Percentiles rank a stretch among this genome's conserved stretches.
Evolutionary conservation across 2,329 filamentous ascomycete species (phyloP).

Genomic region (Aureobasidium melanogenum): DNA sequence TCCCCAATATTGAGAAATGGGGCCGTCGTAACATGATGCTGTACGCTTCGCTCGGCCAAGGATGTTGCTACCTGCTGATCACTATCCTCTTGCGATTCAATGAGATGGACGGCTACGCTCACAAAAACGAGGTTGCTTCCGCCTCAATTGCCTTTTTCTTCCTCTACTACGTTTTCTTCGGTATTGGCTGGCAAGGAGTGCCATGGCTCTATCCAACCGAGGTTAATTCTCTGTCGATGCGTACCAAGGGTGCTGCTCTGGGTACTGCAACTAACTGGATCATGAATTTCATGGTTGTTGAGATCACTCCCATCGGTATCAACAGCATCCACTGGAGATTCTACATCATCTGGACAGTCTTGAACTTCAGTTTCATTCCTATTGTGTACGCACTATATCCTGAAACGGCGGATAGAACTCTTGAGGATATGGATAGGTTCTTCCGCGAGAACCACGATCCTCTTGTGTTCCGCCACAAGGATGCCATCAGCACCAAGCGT

Average conservation of each 20-base stretch:
- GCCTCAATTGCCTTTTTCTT: slow-evolving; percentile 45
- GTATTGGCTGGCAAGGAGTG: slow-evolving; percentile 40
- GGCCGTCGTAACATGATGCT: slow-evolving; percentile 53
- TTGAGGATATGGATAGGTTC: slow-evolving; percentile 26
- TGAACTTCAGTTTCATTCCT: slow-evolving; percentile 33
- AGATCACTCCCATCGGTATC: slow-evolving; percentile 38
- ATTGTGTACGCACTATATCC: slow-evolving; percentile 33
- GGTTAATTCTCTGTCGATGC: slow-evolving; percentile 41
- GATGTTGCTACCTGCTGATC: slow-evolving; percentile 44
- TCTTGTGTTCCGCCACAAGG: slow-evolving; percentile 40
- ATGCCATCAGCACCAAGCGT: slow-evolving; percentile 37
- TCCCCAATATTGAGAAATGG: slow-evolving; percentile 41
- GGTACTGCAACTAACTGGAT: slow-evolving; percentile 46
- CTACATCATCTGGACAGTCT: slow-evolving; percentile 21
- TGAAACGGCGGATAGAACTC: slow-evolving; percentile 25
- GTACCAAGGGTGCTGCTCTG: slow-evolving; percentile 40
- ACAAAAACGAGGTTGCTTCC: slow-evolving; percentile 24
- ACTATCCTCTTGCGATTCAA: slow-evolving; percentile 40
- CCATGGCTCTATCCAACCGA: slow-evolving; percentile 32
- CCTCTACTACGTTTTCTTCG: slow-evolving; percentile 46
- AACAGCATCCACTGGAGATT: slow-evolving; percentile 21
- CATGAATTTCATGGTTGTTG: slow-evolving; percentile 31
- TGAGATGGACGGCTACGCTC: slow-evolving; percentile 23
- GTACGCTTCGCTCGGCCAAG: slow-evolving; percentile 46
- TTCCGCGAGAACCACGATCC: slow-evolving; percentile 25